Evolutionary conservation across 2,329 filamentous ascomycete species (phyloP), one percentile per base, ranked within the genome.

Genomic region (Pleoardoris graminearum): DNA sequence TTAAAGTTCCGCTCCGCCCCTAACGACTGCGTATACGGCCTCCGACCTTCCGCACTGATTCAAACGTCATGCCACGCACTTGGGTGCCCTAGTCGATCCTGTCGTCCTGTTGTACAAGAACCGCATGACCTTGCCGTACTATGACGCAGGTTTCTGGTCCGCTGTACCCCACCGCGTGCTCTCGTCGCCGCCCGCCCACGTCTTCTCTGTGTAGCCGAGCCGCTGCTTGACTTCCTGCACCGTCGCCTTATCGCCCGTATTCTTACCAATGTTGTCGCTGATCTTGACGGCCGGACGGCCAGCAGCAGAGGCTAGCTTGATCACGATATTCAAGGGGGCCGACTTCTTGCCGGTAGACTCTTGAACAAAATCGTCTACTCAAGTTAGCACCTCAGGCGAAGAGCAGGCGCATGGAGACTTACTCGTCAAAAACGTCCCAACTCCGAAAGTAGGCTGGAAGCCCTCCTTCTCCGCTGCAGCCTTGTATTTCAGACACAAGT

Each of bases 371-470:
- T 99, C 94, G 68, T 99, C 85, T 83, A 52, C 45, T 17, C 27
- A 16, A 67, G 65, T 54, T 22, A 41, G 38, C 22, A 35, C 22
- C 37, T 46, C 3, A 11, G 8, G 5, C 25, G 6, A 14, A 1
- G 14, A 7, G 16, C 11, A 37, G 8, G 27, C 6, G 2, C 7
- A 19, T 8, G 32, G 27, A 21, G 25, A 57, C 80, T 65, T 69
- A 84, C 82, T 97, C 3, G 94, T 99, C 65, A 99, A 82, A 75
- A 90, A 97, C 0, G 94, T 99, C 4, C 94, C 94, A 1, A 99
- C 89, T 55, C 94, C 94, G 76, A 99, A 99, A 0, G 88, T 89
- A 11, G 93, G 88, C 54, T 86, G 83, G 73, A 99, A 92, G 1
- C 90, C 90, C 12, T 86, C 84, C 33, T 85, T 82, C 60, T 97